Base-by-base conservation (phyloP, 192 early-diverging fungal genomes). In the Entrophospora sp. region DNA sequence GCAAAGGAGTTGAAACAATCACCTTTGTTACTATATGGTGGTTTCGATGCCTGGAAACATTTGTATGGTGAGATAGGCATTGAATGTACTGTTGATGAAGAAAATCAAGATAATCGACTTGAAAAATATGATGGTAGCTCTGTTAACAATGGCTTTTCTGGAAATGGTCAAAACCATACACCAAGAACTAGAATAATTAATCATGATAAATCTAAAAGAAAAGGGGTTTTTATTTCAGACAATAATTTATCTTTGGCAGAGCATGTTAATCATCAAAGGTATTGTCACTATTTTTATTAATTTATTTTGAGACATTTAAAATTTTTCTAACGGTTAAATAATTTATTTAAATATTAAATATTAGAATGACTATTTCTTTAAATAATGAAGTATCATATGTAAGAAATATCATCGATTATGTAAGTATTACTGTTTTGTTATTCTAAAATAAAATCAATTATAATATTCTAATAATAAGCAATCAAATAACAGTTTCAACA, bases 21-120 rank as follows among this genome's bases (percentile, higher is more conserved):
- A 32, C 92, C 92, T 2, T 75, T 90, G 44, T 69, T 96, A 27
- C 68, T 96, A 8, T 51, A 75, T 8, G 94, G 94, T 13, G 94
- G 94, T 0, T 92, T 91, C 73, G 74, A 83, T 34, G 89, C 80
- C 2, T 96, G 94, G 94, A 64, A 67, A 20, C 57, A 69, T 0
- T 78, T 72, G n/a, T 64, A 85, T 34, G 81, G 80, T 5, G 73
- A 75, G 30, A 64, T 63, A 13, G 81, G 80, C 35, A 74, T 87
- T 27, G 70, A 70, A n/a, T 22, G 45, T 22, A 46, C 18, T 46
- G 31, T 14, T n/a, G 59, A 62, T 25, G 3, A 30, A 24, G 69
- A 81, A 64, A 79, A 69, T 76, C 32, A 71, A 73, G 67, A 72
- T 73, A 36, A 78, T 74, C n/a, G 79, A 79, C 12, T 71, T 73